Conservation (phyloP, 305 asterid genomes). For the Solanum hybrid region DNA sequence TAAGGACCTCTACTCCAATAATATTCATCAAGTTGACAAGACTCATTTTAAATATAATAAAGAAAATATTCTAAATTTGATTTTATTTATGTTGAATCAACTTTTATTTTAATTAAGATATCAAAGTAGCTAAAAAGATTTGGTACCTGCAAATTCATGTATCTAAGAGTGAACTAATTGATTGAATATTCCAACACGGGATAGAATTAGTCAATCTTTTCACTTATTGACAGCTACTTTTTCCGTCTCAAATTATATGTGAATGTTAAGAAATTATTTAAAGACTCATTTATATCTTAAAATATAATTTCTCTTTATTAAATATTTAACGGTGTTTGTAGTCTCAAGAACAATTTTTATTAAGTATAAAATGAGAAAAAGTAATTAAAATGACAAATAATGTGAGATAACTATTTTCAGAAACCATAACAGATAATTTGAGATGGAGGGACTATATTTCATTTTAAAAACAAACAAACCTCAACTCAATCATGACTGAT, state of each 20-base stretch:
- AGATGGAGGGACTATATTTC: not conserved
- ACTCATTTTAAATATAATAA: not conserved
- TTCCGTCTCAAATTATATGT: accelerated
- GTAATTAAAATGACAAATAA: not conserved
- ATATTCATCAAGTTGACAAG: not conserved
- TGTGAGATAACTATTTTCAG: not conserved
- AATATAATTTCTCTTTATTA: not conserved
- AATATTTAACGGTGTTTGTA: not conserved
- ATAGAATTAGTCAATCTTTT: not conserved
- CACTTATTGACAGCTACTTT: not conserved
- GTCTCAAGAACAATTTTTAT: not conserved
- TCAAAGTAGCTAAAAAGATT: not conserved
- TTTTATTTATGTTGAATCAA: not conserved
- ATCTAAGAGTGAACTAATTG: not conserved
- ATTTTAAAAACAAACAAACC: not conserved
- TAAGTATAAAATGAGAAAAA: no score
- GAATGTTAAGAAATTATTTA: not conserved
- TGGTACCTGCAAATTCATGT: not conserved
- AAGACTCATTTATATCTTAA: not conserved
- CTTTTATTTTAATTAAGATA: not conserved
- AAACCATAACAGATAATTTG: not conserved
- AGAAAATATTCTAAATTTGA: not conserved
- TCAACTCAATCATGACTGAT: not conserved
- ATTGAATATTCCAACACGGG: not conserved
- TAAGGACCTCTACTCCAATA: not conserved